phyloP scores from a whole-genome alignment of 1,139 yeast genomes.

The Saccharomyces pastorianus region DNA sequence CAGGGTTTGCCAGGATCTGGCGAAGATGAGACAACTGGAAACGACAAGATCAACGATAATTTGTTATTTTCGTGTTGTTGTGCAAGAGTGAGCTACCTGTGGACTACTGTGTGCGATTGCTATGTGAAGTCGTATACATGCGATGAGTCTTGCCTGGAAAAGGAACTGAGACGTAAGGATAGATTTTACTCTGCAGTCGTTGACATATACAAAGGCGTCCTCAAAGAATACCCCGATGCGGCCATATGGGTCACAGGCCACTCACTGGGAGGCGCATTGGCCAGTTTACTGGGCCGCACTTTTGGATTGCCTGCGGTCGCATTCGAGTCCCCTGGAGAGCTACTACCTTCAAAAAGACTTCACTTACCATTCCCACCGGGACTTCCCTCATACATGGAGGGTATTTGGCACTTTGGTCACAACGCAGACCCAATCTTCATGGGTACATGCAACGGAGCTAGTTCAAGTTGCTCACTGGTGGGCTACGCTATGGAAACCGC shows the following conservation, averaged over 20 bases:
- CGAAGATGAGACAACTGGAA: conserved; percentile 68
- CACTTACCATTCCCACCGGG: conserved; percentile 95
- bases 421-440: conserved; percentile 94
- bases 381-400: conserved; percentile 65
- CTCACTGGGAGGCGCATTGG: conserved; percentile 86
- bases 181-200: conserved; percentile 75
- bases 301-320: conserved; percentile 86
- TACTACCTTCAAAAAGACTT: conserved; percentile 69
- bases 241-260: conserved; percentile 92
- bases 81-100: conserved; percentile 82
- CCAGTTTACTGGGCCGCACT: conserved; percentile 76
- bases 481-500: conserved; percentile 97
- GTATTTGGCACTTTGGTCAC: conserved; percentile 92
- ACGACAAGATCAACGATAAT: conserved; percentile 83
- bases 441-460: conserved; percentile 96
- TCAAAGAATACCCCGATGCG: conserved; percentile 57
- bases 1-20: conserved; percentile 68
- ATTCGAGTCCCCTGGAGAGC: conserved; percentile 90
- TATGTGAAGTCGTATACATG: conserved; percentile 81
- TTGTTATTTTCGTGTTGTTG: conserved; percentile 91
- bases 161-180: conserved; percentile 64
- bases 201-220: conserved; percentile 70
- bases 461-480: conserved; percentile 80
- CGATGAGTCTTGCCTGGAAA: conserved; percentile 78
- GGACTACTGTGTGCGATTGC: conserved; percentile 96